Evolutionary conservation across 2,329 filamentous ascomycete genomes (phyloP).

Genomic region (Aspergillus glaucus): DNA sequence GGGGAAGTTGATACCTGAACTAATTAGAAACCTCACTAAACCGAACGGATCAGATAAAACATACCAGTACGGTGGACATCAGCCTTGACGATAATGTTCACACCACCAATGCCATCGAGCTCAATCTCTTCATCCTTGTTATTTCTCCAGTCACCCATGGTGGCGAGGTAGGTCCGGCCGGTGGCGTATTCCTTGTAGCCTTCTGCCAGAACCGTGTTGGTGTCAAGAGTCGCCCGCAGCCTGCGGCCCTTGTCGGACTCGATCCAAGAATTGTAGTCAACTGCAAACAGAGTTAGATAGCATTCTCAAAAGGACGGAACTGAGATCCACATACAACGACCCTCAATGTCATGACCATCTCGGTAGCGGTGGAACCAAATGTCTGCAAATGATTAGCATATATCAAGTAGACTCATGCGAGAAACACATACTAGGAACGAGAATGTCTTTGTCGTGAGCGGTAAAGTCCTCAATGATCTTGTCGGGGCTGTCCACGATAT

Average conservation of each 20-base stretch:
- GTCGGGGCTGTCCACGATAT: slow-evolving; percentile 84
- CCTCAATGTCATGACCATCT: slow-evolving; percentile 79
- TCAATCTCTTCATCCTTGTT: slow-evolving; percentile 89
- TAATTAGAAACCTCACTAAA: slow-evolving; percentile 13
- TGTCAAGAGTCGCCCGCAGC: slow-evolving; percentile 65
- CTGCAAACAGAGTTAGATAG: slow-evolving; percentile 41
- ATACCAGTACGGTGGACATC: slow-evolving; percentile 91
- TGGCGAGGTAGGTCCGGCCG: slow-evolving; percentile 80
- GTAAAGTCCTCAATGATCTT: slow-evolving; percentile 93
- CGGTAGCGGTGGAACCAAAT: slow-evolving; percentile 94
- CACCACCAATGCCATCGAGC: slow-evolving; percentile 91
- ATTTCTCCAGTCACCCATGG: slow-evolving; percentile 84
- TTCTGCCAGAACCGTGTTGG: slow-evolving; percentile 81
- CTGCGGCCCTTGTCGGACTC: slow-evolving; percentile 80
- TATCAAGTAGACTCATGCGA: neutral
- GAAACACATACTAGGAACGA: slow-evolving; percentile 77
- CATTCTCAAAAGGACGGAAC: neutral
- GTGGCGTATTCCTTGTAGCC: slow-evolving; percentile 94
- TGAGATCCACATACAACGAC: slow-evolving; percentile 66
- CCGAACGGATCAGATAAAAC: slow-evolving; percentile 12
- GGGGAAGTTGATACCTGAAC: slow-evolving; percentile 88
- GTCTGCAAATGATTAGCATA: slow-evolving; percentile 49
- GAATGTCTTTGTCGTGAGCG: slow-evolving; percentile 82
- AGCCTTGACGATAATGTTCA: slow-evolving; percentile 95
- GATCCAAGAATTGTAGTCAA: slow-evolving; percentile 99